Evolutionary conservation across 169 alveolate genomes (phyloP).

Genomic region (Plasmodium knowlesi): DNA sequence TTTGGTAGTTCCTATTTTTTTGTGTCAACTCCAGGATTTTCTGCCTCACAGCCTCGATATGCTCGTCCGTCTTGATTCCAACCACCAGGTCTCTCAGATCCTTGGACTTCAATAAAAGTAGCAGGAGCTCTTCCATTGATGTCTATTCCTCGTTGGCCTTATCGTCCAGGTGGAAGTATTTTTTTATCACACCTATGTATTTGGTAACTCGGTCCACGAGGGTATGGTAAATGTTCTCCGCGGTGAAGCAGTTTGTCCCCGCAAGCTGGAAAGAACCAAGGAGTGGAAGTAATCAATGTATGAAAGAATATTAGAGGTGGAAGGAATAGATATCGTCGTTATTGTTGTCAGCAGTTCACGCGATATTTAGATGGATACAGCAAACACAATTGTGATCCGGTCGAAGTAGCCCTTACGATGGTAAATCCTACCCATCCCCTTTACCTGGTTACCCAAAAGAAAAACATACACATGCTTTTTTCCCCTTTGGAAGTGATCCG

Average conservation of each 20-base stretch:
- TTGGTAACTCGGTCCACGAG: not conserved
- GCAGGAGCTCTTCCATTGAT: slow-evolving; percentile 4
- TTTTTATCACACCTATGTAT: slow-evolving; percentile 3
- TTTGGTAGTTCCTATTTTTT: slow-evolving; percentile 19
- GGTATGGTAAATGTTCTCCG: not conserved
- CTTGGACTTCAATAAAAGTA: slow-evolving; percentile 18
- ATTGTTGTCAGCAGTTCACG: not conserved
- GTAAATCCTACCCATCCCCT: not conserved
- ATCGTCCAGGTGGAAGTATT: not conserved
- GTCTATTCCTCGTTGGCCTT: slow-evolving; percentile 12
- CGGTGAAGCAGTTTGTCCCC: slow-evolving; percentile 7
- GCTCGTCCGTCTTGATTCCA: slow-evolving; percentile 15
- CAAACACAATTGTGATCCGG: not conserved
- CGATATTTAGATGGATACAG: not conserved
- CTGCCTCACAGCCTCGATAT: slow-evolving; percentile 14
- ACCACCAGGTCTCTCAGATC: not conserved
- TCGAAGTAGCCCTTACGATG: not conserved
- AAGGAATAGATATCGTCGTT: not conserved
- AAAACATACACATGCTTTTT: not conserved
- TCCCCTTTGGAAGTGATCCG: not conserved
- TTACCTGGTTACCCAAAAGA: not conserved
- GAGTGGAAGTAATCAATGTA: not conserved
- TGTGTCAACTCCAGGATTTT: slow-evolving; percentile 14
- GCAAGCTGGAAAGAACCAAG: not conserved
- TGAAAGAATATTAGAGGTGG: no score